A percentile compares a stretch with the other conserved stretches of the same genome.
Conservation (phyloP, 768 basidiomycete genomes). For the Kwoniella sp. region DNA sequence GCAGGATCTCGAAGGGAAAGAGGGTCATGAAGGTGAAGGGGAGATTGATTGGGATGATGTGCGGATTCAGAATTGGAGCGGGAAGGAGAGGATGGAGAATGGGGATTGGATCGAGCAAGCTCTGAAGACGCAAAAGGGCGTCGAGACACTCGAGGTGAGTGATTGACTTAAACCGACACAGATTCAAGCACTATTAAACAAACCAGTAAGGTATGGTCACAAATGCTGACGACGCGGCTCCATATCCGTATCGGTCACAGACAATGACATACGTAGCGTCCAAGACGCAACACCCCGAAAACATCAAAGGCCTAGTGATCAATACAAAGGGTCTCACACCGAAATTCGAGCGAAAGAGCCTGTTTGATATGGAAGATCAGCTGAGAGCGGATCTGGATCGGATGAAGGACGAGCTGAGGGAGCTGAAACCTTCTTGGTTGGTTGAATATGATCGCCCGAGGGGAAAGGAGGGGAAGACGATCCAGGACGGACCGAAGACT, state of each 20-base stretch:
- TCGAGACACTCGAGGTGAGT: conserved; percentile 40
- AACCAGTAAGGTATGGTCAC: no score
- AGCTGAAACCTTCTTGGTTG: conserved; percentile 42
- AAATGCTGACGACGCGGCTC: background rate
- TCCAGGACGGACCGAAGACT: background rate
- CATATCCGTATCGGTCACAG: background rate
- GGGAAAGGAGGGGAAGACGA: background rate
- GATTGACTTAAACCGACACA: no score
- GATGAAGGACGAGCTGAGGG: conserved; percentile 38
- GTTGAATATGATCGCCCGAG: conserved; percentile 12
- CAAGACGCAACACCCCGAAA: conserved; percentile 26
- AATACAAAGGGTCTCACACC: conserved; percentile 17
- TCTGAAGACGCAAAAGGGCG: conserved; percentile 29
- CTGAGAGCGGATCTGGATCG: conserved; percentile 35
- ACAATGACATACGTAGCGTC: conserved; percentile 27
- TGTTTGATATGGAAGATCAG: conserved; percentile 33
- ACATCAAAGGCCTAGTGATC: conserved; percentile 31
- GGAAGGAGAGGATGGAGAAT: conserved; percentile 41
- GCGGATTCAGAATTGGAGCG: conserved; percentile 44
- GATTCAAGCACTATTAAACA: no score
- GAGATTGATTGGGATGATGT: conserved; percentile 47
- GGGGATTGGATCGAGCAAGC: conserved; percentile 31
- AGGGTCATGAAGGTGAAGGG: conserved; percentile 1
- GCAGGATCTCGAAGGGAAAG: conserved; percentile 21
- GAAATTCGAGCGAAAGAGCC: conserved; percentile 29